Percentiles rank a stretch among this genome's conserved stretches.
phyloP scores from a whole-genome alignment of 1,284 basidiomycete genomes.

The Mrakiaceae sp. region DNA sequence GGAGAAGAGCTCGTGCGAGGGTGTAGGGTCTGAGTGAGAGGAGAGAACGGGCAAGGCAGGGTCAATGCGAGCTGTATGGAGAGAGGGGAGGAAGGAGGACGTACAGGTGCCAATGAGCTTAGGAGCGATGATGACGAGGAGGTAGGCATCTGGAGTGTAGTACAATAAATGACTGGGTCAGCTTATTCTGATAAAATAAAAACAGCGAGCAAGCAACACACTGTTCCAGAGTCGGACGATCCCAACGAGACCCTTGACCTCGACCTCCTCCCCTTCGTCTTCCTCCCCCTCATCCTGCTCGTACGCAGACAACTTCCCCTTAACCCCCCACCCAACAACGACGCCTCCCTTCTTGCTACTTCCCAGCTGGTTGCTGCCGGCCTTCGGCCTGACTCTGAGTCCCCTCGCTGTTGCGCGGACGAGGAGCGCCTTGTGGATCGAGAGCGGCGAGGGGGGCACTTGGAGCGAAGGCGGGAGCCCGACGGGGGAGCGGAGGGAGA shows the following conservation, averaged over 20 bases:
- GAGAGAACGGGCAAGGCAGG: conserved; percentile 17
- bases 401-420: conserved; percentile 23
- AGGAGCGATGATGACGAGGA: conserved; percentile 31
- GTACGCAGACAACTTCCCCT: conserved; percentile 22
- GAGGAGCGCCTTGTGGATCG: conserved; percentile 27
- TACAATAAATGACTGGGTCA: conserved; percentile 10
- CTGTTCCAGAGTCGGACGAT: conserved; percentile 34
- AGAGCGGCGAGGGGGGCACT: conserved; percentile 31
- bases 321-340: conserved; percentile 29
- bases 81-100: not conserved
- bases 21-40: conserved; percentile 15
- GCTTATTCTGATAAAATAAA: not conserved
- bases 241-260: conserved; percentile 32
- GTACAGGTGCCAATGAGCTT: conserved; percentile 7
- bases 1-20: conserved; percentile 25
- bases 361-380: not conserved
- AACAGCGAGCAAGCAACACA: conserved; percentile 19
- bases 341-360: conserved; percentile 17
- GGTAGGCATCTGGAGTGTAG: conserved; percentile 27
- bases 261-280: conserved; percentile 20
- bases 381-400: conserved; percentile 23
- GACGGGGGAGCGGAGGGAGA: no score
- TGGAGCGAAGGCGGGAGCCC: conserved; percentile 27
- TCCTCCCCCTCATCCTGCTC: not conserved
- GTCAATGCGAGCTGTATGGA: not conserved